A percentile compares a stretch with the other conserved stretches of the same genome.
Conservation (phyloP, 768 basidiomycete species). For the Hirschioporus abietinus region DNA sequence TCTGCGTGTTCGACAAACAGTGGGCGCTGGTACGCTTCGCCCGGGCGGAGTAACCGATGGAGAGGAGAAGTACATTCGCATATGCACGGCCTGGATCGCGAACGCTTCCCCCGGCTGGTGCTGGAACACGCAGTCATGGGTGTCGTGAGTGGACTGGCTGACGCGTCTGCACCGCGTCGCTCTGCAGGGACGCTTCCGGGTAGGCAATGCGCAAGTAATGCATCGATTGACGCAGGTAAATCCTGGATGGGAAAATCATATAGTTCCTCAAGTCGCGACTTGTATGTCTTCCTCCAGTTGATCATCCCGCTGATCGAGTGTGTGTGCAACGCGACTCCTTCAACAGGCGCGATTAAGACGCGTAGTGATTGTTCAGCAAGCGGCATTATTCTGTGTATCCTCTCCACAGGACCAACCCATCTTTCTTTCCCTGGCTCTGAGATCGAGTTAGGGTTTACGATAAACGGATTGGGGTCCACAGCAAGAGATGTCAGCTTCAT, state of each 20-base stretch:
- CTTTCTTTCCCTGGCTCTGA: slow-evolving; percentile 10
- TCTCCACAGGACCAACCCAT: slow-evolving; percentile 31
- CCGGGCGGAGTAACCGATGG: slow-evolving; percentile 30
- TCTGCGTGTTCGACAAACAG: slow-evolving; percentile 55
- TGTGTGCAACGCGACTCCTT: background rate
- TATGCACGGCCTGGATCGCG: slow-evolving; percentile 13
- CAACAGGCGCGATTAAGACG: slow-evolving; percentile 26
- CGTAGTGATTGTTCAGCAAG: slow-evolving; percentile 36
- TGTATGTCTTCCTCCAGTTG: background rate
- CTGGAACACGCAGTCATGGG: slow-evolving; percentile 13
- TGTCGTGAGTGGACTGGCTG: slow-evolving; percentile 4
- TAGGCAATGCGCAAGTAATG: slow-evolving; percentile 22
- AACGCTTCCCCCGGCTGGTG: slow-evolving; percentile 18
- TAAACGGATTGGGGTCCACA: slow-evolving; percentile 59
- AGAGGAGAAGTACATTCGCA: slow-evolving; percentile 6
- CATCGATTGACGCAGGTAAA: slow-evolving; percentile 22
- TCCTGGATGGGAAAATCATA: slow-evolving; percentile 25
- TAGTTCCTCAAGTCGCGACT: slow-evolving; percentile 17
- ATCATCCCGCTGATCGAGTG: slow-evolving; percentile 4
- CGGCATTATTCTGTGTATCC: slow-evolving; percentile 28
- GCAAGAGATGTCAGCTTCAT: slow-evolving; percentile 46
- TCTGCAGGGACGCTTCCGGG: slow-evolving; percentile 19
- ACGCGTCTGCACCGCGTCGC: slow-evolving; percentile 7
- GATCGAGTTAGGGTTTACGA: slow-evolving; percentile 25
- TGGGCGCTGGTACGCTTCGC: slow-evolving; percentile 19